Base-by-base conservation (phyloP, 2,329 filamentous ascomycete species). In the Botrytis aclada region DNA sequence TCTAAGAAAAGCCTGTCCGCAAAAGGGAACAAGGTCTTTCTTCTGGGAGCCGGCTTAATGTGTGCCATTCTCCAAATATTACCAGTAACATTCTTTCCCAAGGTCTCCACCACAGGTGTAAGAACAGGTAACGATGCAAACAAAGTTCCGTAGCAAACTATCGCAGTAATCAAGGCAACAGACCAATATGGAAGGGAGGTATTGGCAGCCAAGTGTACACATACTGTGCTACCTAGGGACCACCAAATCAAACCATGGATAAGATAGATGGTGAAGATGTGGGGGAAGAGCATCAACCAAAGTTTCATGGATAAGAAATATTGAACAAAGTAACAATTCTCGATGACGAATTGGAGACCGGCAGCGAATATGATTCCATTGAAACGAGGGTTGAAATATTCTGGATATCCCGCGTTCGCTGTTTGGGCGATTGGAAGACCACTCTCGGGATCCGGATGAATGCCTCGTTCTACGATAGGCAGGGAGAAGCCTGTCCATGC, bases 221-320 rank as follows among this genome's bases (percentile, higher is more conserved):
- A 76, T 9, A 76, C 70, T 61, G 73, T 72, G 25, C 78, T 73
- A n/a, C 80, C 80, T 25, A 81, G 60, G 4, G 75, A 74, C 79
- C 79, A 81, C 75, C 80, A 81, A 37, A 81, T 75, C 51, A 81
- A 76, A 51, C 84, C 84, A 75, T 86, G 84, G 65, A 85, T 79
- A 10, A 86, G 81, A 75, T 86, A 86, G 71, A 86, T 84, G 51
- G 84, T 85, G 78, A 85, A 85, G 75, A 85, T 84, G 76, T 86
- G 84, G 7, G 84, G 84, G 77, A 85, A 85, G 34, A 85, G 77
- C 71, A 81, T 79, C 6, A 83, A 80, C 47, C 85, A 79, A n/a
- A 82, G 60, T 32, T 80, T 81, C 10, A 81, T 78, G 2, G 82
- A 83, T 5, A 86, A 79, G 20, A 83, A 73, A 76, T 80, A 83